Evolutionary conservation across 257 asterid genomes (phyloP).

Genomic region (Solanum sejunctum): DNA sequence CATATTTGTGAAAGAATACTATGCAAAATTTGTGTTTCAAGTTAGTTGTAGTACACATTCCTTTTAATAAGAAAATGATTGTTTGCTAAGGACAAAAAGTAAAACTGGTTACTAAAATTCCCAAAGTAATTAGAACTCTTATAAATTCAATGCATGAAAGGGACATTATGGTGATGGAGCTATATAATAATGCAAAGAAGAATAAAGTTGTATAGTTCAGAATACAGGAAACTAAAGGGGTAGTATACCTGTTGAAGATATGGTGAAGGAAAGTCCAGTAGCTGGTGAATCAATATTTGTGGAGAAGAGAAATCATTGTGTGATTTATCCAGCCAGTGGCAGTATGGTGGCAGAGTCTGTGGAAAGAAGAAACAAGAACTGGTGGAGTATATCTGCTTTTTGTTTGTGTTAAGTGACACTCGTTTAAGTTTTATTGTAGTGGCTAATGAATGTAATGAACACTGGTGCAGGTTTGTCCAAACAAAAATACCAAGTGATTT

Average conservation of each 20-base stretch:
- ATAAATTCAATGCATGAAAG: neutral
- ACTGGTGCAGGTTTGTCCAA: slow-evolving; percentile 12
- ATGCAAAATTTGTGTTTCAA: neutral
- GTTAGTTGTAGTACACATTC: neutral
- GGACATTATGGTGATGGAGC: neutral
- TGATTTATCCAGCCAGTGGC: slow-evolving; percentile 7
- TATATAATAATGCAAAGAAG: neutral
- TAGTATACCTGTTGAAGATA: neutral
- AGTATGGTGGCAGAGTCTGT: slow-evolving; percentile 8
- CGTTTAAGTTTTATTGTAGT: neutral
- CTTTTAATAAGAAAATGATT: neutral
- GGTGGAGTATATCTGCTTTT: neutral
- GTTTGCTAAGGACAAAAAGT: neutral
- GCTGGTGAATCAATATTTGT: neutral
- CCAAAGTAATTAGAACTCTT: neutral
- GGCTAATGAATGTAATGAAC: neutral
- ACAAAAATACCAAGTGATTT: slow-evolving; percentile 7
- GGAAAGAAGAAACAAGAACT: slow-evolving; percentile 14
- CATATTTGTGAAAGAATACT: neutral
- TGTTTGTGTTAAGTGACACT: neutral
- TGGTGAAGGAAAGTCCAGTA: neutral
- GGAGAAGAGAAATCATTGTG: slow-evolving; percentile 8
- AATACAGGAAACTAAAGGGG: neutral
- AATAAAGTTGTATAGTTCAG: neutral
- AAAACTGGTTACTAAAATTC: neutral